phyloP scores from a whole-genome alignment of 768 basidiomycete genomes.

The Suillus decipiens region DNA sequence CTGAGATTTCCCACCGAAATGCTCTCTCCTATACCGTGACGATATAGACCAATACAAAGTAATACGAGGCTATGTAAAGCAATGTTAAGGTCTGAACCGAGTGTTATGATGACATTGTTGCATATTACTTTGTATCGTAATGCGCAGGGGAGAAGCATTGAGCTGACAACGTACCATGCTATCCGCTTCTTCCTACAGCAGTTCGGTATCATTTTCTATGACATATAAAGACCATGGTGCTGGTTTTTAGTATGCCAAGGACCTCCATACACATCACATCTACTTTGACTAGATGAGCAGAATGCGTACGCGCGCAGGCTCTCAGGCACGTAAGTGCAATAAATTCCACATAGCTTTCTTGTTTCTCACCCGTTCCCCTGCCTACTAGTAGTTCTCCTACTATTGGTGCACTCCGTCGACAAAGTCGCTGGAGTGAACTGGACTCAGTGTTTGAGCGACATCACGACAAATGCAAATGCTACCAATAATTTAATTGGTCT shows the following conservation, averaged over 20 bases:
- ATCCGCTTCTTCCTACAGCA: neutral
- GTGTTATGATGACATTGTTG: no score
- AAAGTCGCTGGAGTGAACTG: constrained; percentile 5
- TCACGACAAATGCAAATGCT: constrained; percentile 12
- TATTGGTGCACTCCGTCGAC: neutral
- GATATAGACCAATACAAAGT: neutral
- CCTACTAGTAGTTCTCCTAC: neutral
- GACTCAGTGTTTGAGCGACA: constrained; percentile 16
- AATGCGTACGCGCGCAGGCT: neutral
- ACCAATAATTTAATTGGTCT: constrained; percentile 5
- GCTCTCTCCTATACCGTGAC: neutral
- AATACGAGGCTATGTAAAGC: no score
- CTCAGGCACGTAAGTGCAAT: neutral
- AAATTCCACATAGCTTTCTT: neutral
- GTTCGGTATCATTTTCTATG: neutral
- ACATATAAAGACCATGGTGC: neutral
- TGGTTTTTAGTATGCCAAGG: neutral
- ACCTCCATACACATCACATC: neutral
- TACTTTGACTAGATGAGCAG: neutral
- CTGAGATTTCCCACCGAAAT: no score
- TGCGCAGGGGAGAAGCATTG: no score
- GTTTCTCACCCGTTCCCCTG: neutral
- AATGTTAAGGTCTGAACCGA: no score
- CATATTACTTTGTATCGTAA: no score
- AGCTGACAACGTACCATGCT: no score